Evolutionary conservation across 1,284 basidiomycete species (phyloP), one percentile per base, ranked within the genome.

Genomic region (Ganoderma leucocontextum): DNA sequence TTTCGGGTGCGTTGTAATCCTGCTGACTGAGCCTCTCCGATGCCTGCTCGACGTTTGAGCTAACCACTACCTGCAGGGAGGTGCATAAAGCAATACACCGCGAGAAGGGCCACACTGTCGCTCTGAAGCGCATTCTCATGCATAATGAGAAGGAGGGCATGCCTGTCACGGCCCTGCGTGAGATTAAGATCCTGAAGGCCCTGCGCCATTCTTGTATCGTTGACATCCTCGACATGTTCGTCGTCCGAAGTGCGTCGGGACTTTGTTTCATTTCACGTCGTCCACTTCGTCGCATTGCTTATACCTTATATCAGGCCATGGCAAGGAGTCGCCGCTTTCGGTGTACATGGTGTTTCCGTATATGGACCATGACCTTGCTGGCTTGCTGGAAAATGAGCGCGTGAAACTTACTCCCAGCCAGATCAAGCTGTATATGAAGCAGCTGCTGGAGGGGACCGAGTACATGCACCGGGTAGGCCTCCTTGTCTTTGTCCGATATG

Each of bases 261-360:
- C 47, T 47, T 0, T 35, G 35, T 53, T 64, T 44, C 8, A 55
- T 25, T 22, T 41, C 36, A 29, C 19, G 33, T 19, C 29, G 33
- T 58, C n/a, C 35, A 4, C 25, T 13, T 60, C n/a, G n/a, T 36
- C 58, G 52, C 58, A 25, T 9, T 64, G 9, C 17, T 61, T 12
- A 62, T 74, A 17, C 68, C 39, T 10, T 9, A 13, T 33, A 17
- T 25, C 63, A 91, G 89, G 89, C 77, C 89, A 82, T 69, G 85
- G 87, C 38, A 89, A 87, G 75, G 88, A 88, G 38, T 77, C 80
- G 49, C 88, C 91, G 57, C 86, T 96, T 49, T 98, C 92, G 9
- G 94, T 96, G 22, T 98, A 95, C 82, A 98, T 99, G 97, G 97
- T 99, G 41, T 99, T 99, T 78, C 97, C 97, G 0, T 99, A 98